These are phyloP conservation scores for Tulasnella calospora DNA, from an alignment of 768 basidiomycete species.

Conservation along the genomic window DNA sequence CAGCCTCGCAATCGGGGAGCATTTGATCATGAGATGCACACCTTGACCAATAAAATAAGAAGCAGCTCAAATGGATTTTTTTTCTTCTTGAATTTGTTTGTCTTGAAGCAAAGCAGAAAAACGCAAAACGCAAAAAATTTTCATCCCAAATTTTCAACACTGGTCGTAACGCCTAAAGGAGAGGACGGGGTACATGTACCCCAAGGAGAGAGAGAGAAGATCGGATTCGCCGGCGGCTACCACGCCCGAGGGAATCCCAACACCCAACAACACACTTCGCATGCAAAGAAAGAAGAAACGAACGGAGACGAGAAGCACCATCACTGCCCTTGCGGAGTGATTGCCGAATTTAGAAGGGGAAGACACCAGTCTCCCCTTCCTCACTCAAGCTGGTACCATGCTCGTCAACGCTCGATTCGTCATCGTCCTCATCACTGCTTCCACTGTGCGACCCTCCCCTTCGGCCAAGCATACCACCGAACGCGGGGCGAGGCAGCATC, in stretches of 20 bases:
- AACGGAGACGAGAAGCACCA: not conserved
- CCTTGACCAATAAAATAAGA: conserved; percentile 11
- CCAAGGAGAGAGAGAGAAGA: not conserved
- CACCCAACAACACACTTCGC: not conserved
- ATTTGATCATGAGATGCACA: not conserved
- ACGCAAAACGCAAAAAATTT: not conserved
- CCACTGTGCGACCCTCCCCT: not conserved
- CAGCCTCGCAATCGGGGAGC: not conserved
- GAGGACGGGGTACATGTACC: not conserved
- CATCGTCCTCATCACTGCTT: not conserved
- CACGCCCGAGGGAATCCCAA: not conserved
- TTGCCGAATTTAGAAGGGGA: not conserved
- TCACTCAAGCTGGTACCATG: not conserved
- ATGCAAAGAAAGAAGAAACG: not conserved
- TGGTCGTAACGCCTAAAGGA: not conserved
- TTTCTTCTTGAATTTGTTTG: not conserved
- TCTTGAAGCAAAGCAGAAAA: not conserved
- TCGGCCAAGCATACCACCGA: not conserved
- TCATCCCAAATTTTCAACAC: not conserved
- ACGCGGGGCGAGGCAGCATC: not conserved
- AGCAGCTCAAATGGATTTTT: not conserved
- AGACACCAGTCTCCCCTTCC: conserved; percentile 4
- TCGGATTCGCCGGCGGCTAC: not conserved
- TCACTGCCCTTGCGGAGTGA: not conserved
- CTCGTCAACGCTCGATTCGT: not conserved